Evolutionary conservation across 495 filamentous ascomycete genomes (phyloP).

Genomic region (Aspergillus sparsus): DNA sequence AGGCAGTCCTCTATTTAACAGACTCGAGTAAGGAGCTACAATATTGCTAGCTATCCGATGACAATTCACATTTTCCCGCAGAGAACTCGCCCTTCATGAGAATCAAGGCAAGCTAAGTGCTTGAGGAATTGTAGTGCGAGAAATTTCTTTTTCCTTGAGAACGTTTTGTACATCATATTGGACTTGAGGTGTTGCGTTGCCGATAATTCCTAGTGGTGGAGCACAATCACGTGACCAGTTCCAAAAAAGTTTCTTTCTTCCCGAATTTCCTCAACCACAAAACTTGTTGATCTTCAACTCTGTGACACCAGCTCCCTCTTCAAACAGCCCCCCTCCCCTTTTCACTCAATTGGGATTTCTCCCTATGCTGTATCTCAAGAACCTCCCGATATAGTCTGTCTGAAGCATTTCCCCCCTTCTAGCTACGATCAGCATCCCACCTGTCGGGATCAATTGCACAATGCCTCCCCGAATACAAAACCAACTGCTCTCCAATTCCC

Average conservation of each 20-base stretch:
- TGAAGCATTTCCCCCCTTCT: background rate
- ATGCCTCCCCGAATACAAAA: constrained; percentile 51
- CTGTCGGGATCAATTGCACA: constrained; percentile 19
- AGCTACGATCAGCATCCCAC: background rate
- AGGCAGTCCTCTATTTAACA: too few relatives aligned
- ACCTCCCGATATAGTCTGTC: background rate
- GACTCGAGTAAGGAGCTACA: too few relatives aligned
- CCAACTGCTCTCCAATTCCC: constrained; percentile 39
- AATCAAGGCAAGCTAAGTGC: too few relatives aligned
- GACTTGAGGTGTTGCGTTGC: background rate
- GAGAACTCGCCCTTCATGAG: too few relatives aligned
- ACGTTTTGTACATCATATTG: background rate
- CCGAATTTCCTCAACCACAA: background rate
- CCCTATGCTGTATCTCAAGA: background rate
- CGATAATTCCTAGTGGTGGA: background rate
- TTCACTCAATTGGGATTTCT: constrained; percentile 27
- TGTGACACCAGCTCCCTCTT: constrained; percentile 13
- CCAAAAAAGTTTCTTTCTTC: constrained; percentile 45
- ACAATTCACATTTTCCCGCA: too few relatives aligned
- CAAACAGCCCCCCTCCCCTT: constrained; percentile 15
- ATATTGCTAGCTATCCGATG: too few relatives aligned
- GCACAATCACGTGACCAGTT: constrained; percentile 19
- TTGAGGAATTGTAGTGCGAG: too few relatives aligned
- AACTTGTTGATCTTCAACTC: constrained; percentile 13
- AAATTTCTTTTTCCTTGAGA: background rate